Evolutionary conservation across 345 rosid genomes (phyloP).

Genomic region (Citrus reticulata): DNA sequence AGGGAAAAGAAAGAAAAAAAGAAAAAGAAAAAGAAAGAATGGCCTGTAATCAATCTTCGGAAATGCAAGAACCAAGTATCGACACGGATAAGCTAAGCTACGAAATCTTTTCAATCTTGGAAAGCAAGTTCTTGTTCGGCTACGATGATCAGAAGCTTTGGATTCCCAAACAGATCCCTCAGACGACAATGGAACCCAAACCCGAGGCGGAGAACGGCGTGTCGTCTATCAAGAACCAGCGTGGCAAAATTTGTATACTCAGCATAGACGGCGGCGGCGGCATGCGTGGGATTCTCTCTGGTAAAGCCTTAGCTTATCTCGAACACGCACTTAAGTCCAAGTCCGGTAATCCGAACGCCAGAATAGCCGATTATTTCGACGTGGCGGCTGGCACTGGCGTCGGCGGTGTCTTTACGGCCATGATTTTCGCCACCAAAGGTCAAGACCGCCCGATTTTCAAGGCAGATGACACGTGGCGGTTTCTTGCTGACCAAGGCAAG

Average conservation of each 20-base stretch:
- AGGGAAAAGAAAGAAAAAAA: no score
- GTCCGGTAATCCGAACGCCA: slow-evolving; percentile 86
- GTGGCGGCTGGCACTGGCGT: slow-evolving; percentile 90
- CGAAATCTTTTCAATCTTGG: slow-evolving; percentile 93
- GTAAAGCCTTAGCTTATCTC: slow-evolving; percentile 82
- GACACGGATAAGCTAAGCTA: slow-evolving; percentile 96
- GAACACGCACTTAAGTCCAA: slow-evolving; percentile 74
- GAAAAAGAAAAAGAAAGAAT: slow-evolving; percentile 9
- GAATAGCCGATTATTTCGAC: slow-evolving; percentile 88
- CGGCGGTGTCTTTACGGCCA: slow-evolving; percentile 89
- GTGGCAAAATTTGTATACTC: slow-evolving; percentile 89
- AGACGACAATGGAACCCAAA: slow-evolving; percentile 27
- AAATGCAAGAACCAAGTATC: slow-evolving; percentile 91
- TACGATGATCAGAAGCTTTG: slow-evolving; percentile 81
- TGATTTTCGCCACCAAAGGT: slow-evolving; percentile 83
- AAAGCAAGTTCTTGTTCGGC: slow-evolving; percentile 85
- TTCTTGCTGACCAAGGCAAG: slow-evolving; percentile 67
- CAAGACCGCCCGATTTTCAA: slow-evolving; percentile 59
- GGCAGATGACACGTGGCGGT: slow-evolving; percentile 94
- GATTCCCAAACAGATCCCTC: slow-evolving; percentile 55
- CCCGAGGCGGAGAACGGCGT: slow-evolving; percentile 20
- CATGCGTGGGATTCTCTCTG: slow-evolving; percentile 83
- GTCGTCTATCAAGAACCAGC: slow-evolving; percentile 70
- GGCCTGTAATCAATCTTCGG: slow-evolving; percentile 40
- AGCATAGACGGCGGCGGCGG: slow-evolving; percentile 87